Percentiles rank a stretch among this genome's conserved stretches.
Conservation (phyloP, 2,329 filamentous ascomycete species). For the Fusarium sp. region DNA sequence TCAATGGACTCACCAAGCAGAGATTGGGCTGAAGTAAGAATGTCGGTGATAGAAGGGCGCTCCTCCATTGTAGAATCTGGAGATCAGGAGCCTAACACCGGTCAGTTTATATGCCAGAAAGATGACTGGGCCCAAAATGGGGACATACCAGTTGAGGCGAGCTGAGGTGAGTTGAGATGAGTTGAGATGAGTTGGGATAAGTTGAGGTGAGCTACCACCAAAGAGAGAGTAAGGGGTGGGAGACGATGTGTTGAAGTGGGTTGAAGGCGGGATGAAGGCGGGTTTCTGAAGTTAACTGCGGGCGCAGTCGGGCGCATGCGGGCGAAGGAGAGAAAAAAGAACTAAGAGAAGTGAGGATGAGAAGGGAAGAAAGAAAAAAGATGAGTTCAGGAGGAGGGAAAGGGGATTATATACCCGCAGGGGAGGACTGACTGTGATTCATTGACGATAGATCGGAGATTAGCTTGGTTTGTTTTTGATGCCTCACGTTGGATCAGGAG, state of each 20-base stretch:
- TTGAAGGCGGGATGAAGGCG: no score
- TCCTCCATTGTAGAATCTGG: neutral
- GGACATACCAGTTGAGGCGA: no score
- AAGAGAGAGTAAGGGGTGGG: neutral
- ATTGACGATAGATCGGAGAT: neutral
- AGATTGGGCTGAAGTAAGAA: no score
- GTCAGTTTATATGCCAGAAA: neutral
- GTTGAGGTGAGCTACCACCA: neutral
- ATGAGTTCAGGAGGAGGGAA: neutral
- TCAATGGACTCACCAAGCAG: no score
- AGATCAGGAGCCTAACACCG: neutral
- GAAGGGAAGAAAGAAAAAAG: neutral
- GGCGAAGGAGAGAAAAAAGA: neutral
- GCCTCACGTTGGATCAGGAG: neutral
- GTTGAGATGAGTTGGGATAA: neutral
- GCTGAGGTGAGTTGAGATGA: no score
- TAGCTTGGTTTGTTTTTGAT: neutral
- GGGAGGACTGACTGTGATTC: neutral
- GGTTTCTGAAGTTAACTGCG: no score
- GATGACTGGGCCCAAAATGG: neutral
- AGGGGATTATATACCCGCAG: neutral
- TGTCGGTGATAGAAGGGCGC: no score
- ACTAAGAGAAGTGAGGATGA: neutral
- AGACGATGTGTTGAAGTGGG: no score
- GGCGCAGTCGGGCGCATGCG: no score